Base-by-base conservation (phyloP, 331 rosid species). In the Acacia concinna region DNA sequence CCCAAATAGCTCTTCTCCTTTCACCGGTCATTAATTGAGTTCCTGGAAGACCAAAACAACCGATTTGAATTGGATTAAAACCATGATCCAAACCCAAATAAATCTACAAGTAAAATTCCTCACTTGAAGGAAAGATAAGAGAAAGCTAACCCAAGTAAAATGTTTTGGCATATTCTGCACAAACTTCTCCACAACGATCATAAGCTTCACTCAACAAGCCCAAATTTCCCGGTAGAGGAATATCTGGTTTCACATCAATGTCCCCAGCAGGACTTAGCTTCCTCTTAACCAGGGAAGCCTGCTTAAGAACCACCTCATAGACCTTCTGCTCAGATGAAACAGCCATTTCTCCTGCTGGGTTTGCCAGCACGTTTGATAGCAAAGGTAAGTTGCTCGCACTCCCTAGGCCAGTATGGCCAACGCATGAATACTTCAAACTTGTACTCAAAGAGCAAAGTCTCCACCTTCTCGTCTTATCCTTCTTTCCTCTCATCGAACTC, bases 91-190 rank as follows among this genome's bases (percentile, higher is more conserved):
- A 78, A 46, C 69, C 30, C 76, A 38, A 79, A 12, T 75, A 35
- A 51, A 64, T 28, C 63, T 63, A 30, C 34, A 79, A 77, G 78
- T 62, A 73, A 74, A 81, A 68, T 81, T 71, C 76, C 74, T 74
- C 82, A 79, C 81, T 79, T 73, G 75, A 77, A 81, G 63, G 82
- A 76, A 66, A 37, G 79, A 83, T 63, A 83, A 68, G 67, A 78
- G 86, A 89, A 87, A 74, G 82, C 93, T 85, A 86, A 94, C 98
- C 98, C 78, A 94, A 86, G 80, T 92, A 94, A 86, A 94, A 94
- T 10, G 98, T 94, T 82, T 94, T 94, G 35, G 98, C 98, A 81
- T 94, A 94, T 85, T 94, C 98, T 6, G 94, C 96, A 28, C 98
- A 94, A 71, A 94, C 85, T 88, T 94, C 93, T 68, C 97, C 91